Evolutionary conservation across 176 grass and related monocot species (phyloP), one percentile per base, ranked within the genome.

Genomic region (Melocanna baccifera): DNA sequence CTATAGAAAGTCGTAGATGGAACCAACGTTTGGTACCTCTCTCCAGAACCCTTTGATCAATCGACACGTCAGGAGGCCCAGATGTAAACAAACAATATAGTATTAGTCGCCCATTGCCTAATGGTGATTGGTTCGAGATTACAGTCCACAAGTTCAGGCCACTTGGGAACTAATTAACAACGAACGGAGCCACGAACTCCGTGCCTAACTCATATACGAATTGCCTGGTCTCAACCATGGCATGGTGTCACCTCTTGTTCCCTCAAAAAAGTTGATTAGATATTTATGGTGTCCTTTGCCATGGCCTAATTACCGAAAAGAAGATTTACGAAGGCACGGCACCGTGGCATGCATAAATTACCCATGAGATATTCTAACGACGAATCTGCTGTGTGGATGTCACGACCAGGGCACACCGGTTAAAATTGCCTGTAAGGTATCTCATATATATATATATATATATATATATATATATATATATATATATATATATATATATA

Each of bases 41-140:
- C 47, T 68, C 20, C 46, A 5, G 37, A 46, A 11, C 2, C 66
- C 65, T 73, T n/a, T 29, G 37, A 22, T 19, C 80, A 32, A 13
- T 57, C 80, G 67, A 82, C 55, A 83, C 55, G 80, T 68, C 80
- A 29, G 22, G 13, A 10, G 37, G 55, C 75, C 46, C 10, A 12
- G 0, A 39, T 10, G 25, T 43, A 18, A 43, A 43, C 12, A 75
- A 39, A 22, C 12, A 2, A 19, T 53, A 29, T 43, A 73, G n/a
- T n/a, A n/a, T n/a, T n/a, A n/a, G 67, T 20, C 34, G 47, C 14
- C 26, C 8, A 6, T 6, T 3, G 18, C 36, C 7, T 41, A 55
- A 37, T 23, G 20, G 51, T 36, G 64, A 86, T 86, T 62, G 62
- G 84, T 53, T 51, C 29, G 43, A 48, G 53, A 19, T 79, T 86